Evolutionary conservation across 2,329 filamentous ascomycete genomes (phyloP).

Genomic region (Arthrocladium fulminans): DNA sequence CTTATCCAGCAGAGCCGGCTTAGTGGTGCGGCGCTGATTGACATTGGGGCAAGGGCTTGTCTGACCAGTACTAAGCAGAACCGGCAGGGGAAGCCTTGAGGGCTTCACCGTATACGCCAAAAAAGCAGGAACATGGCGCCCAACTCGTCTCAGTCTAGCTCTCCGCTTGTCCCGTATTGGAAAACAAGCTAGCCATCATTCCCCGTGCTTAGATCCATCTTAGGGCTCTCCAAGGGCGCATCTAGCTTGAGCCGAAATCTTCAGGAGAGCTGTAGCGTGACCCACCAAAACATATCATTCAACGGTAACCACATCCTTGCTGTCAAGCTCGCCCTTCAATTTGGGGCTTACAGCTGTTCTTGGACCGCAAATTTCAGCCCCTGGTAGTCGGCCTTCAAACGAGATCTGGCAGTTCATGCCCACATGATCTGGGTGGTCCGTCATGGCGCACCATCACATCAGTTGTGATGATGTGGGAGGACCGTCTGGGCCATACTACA

Average conservation of each 20-base stretch:
- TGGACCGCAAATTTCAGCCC: neutral
- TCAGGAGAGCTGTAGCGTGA: neutral
- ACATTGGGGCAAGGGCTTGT: constrained; percentile 4
- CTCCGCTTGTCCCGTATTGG: neutral
- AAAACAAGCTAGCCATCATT: neutral
- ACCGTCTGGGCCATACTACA: too few species aligned
- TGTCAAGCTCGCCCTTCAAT: neutral
- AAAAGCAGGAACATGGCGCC: constrained; percentile 4
- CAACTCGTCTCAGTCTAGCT: neutral
- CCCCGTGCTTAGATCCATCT: neutral
- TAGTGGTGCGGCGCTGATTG: constrained; percentile 4
- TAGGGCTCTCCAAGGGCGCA: neutral
- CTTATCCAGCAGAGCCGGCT: neutral
- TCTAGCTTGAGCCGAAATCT: neutral
- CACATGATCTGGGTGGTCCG: too few species aligned
- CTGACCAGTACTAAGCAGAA: neutral
- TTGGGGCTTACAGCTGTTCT: neutral
- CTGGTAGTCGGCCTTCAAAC: too few species aligned
- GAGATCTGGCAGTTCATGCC: too few species aligned
- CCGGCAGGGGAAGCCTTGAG: neutral
- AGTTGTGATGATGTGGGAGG: too few species aligned
- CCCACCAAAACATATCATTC: neutral
- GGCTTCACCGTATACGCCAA: neutral
- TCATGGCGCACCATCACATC: too few species aligned
- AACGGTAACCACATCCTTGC: neutral